A percentile compares a stretch with the other conserved stretches of the same genome.
Conservation (phyloP, 768 basidiomycete species). For the Termitomyces sp. region DNA sequence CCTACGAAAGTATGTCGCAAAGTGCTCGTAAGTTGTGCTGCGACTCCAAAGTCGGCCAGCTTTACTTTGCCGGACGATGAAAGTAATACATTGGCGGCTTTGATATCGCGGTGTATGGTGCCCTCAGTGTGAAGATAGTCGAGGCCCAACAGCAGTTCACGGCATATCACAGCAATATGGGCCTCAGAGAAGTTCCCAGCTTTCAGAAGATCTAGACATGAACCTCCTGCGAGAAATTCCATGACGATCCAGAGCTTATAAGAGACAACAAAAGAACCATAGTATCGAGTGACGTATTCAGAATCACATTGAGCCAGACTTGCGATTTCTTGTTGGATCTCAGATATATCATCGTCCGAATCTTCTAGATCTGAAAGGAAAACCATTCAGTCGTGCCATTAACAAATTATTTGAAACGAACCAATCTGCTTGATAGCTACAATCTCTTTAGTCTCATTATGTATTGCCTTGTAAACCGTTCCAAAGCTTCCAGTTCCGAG, state of each 20-base stretch:
- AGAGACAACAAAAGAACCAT: conserved; percentile 92
- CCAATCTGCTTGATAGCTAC: conserved; percentile 99
- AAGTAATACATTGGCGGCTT: conserved; percentile 93
- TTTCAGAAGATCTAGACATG: conserved; percentile 93
- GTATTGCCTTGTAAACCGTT: conserved; percentile 94
- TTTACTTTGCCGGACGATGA: conserved; percentile 92
- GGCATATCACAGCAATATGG: conserved; percentile 92
- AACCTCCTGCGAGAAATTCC: conserved; percentile 99
- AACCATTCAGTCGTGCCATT: neutral
- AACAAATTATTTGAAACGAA: conserved; percentile 28
- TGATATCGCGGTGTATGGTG: conserved; percentile 98
- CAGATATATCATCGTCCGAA: conserved; percentile 96
- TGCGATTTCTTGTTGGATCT: conserved; percentile 98
- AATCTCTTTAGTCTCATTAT: conserved; percentile 89
- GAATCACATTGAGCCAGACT: conserved; percentile 95
- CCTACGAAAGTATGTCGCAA: conserved; percentile 97
- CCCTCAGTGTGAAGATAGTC: conserved; percentile 95
- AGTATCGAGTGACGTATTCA: conserved; percentile 94
- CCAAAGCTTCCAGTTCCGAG: conserved; percentile 98
- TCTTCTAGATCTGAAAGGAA: conserved; percentile 79
- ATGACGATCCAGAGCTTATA: conserved; percentile 99
- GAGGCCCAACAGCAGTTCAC: conserved; percentile 87
- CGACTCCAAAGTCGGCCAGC: conserved; percentile 97
- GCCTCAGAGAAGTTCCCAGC: conserved; percentile 86
- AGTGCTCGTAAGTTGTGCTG: conserved; percentile 92